A percentile compares a stretch with the other conserved stretches of the same genome.
phyloP scores from a whole-genome alignment of 768 basidiomycete species.

The Hygrocybe punicea region DNA sequence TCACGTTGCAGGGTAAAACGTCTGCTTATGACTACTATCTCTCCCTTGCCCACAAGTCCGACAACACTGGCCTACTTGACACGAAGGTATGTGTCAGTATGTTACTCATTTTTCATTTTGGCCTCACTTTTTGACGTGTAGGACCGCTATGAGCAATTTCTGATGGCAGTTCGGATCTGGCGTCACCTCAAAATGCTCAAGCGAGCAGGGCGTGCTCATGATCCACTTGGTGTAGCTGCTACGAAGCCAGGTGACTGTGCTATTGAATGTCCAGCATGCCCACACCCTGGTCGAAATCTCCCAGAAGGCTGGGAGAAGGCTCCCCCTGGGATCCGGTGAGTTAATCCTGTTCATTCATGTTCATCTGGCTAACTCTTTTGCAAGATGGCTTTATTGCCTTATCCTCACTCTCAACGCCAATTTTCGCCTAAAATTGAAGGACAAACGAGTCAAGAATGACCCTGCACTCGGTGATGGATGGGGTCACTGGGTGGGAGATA shows the following conservation, averaged over 20 bases:
- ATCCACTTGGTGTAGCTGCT: neutral
- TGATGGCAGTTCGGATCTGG: constrained; percentile 10
- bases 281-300: constrained; percentile 19
- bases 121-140: neutral
- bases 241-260: constrained; percentile 17
- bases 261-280: constrained; percentile 26
- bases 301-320: constrained; percentile 13
- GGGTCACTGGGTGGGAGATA: constrained; percentile 17
- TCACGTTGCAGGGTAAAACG: constrained; percentile 10
- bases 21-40: constrained; percentile 9
- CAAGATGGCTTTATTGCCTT: constrained; percentile 27
- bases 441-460: constrained; percentile 22
- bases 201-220: constrained; percentile 20
- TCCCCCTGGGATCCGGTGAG: constrained; percentile 1
- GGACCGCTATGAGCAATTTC: constrained; percentile 9
- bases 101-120: neutral
- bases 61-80: constrained; percentile 1
- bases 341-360: neutral
- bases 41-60: neutral
- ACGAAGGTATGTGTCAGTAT: neutral
- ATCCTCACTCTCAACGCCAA: constrained; percentile 33
- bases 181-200: constrained; percentile 22
- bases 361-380: neutral
- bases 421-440: constrained; percentile 28
- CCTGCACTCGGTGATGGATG: constrained; percentile 17